These are phyloP conservation scores for Cytospora paraplurivora DNA, from an alignment of 2,329 filamentous ascomycete genomes.

Conservation along the genomic window DNA sequence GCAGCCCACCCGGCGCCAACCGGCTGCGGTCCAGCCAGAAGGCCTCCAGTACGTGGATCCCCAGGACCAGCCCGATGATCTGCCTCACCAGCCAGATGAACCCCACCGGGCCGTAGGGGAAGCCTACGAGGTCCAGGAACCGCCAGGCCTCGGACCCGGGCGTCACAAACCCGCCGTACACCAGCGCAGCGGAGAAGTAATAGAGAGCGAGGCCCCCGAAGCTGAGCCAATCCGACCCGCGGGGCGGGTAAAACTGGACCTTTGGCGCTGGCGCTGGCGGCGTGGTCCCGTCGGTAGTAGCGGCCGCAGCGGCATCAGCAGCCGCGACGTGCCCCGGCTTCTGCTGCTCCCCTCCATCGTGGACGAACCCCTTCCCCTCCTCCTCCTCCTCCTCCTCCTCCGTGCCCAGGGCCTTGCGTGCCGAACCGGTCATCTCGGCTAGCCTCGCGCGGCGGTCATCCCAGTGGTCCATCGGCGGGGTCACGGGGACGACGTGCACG, in stretches of 20 bases:
- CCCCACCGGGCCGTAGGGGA: constrained; percentile 60
- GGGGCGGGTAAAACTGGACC: constrained; percentile 46
- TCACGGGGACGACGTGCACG: constrained; percentile 60
- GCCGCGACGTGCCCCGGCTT: too few species aligned
- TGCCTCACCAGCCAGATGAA: constrained; percentile 61
- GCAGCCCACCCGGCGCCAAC: constrained; percentile 51
- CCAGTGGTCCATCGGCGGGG: constrained; percentile 70
- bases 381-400: not conserved
- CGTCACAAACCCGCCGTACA: constrained; percentile 16
- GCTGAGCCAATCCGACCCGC: constrained; percentile 51
- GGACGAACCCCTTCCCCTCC: too few species aligned
- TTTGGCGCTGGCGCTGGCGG: constrained; percentile 48
- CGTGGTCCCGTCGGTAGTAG: constrained; percentile 29
- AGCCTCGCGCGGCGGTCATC: constrained; percentile 69
- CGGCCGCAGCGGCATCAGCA: too few species aligned
- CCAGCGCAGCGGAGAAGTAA: constrained; percentile 37
- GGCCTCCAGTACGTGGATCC: constrained; percentile 68
- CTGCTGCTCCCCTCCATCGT: too few species aligned
- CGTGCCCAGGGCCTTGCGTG: constrained; percentile 62
- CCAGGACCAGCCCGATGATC: constrained; percentile 61
- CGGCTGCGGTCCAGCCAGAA: constrained; percentile 52
- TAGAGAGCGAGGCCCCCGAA: constrained; percentile 59
- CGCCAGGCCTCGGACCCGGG: constrained; percentile 55
- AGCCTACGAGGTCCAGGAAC: constrained; percentile 47
- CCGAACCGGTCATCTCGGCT: constrained; percentile 67